Evolutionary conservation across 176 grass and related monocot species (phyloP).

Genomic region (Coix lacrymajobi): DNA sequence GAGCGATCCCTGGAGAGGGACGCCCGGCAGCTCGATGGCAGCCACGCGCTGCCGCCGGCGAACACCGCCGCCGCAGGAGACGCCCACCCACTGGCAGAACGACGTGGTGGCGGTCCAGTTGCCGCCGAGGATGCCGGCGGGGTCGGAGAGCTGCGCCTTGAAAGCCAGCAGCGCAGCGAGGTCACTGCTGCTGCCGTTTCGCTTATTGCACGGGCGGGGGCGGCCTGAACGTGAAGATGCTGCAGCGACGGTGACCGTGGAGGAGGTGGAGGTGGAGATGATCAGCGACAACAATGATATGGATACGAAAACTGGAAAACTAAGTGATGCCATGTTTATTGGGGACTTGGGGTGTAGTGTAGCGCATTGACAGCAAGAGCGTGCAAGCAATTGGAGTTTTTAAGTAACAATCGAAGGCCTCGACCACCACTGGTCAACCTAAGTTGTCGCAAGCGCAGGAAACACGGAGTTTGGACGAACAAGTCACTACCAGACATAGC

Average conservation of each 20-base stretch:
- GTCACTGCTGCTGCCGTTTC: background rate
- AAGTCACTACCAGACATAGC: too few species aligned
- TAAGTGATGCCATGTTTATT: too few species aligned
- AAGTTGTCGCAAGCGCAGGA: too few species aligned
- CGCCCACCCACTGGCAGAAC: background rate
- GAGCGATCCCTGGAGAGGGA: background rate
- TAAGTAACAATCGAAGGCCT: too few species aligned
- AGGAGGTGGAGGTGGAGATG: too few species aligned
- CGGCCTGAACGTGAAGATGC: background rate
- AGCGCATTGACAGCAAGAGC: too few species aligned
- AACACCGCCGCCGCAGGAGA: background rate
- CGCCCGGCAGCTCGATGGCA: background rate
- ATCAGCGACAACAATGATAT: too few species aligned
- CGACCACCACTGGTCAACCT: too few species aligned
- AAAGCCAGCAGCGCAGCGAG: background rate
- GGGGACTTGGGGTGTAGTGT: too few species aligned
- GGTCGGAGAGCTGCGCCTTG: background rate
- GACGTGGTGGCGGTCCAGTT: background rate
- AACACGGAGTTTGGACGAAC: too few species aligned
- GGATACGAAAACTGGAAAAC: too few species aligned
- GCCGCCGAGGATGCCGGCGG: background rate
- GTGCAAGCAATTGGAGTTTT: too few species aligned
- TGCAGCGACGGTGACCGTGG: background rate
- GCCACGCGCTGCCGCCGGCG: background rate
- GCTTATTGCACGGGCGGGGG: background rate